Evolutionary conservation across 1,284 basidiomycete genomes (phyloP), one percentile per base, ranked within the genome.

Genomic region (Ganoderma resinaceum): DNA sequence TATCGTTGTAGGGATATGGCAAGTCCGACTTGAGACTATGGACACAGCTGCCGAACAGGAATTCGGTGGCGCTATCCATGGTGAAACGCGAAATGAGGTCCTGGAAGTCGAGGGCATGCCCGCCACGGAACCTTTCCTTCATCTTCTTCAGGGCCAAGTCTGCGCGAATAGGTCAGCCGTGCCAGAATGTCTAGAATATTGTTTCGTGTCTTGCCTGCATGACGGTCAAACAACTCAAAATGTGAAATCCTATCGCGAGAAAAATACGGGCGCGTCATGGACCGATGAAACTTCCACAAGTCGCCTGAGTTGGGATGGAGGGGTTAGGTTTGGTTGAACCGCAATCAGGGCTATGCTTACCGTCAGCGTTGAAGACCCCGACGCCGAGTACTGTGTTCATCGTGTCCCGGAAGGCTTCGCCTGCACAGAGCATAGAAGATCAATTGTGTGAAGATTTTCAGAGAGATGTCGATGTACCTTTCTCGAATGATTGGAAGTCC

Each of bases 41-140:
- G n/a, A 82, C 79, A 62, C 78, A 77, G 26, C 70, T 69, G 23
- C 79, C 80, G 69, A 84, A 84, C 61, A 84, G 78, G 71, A 83
- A 83, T 59, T 83, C 82, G 5, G 81, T 80, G 0, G 82, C 81
- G 42, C 78, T 77, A 67, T 83, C 82, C 53, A 84, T 75, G 0
- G 82, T 83, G 71, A 83, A 82, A 18, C 82, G 74, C 11, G 78
- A 73, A 53, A 80, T 71, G 43, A 80, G 68, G 67, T 82, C 72
- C 62, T 73, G 72, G 66, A 73, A 73, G 63, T 73, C 72, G n/a
- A 73, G 23, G 0, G 72, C 63, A 26, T 69, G 66, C 0, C 70
- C 70, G 14, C 58, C 63, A 29, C 65, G 53, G 64, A 73, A 73
- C n/a, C 70, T 69, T 18, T 73, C 72, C 55, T 71, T 69, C 63